Percentiles rank a stretch among this genome's conserved stretches.
Conservation (phyloP, 148 eudicot genomes). For the Euryodendron excelsum region DNA sequence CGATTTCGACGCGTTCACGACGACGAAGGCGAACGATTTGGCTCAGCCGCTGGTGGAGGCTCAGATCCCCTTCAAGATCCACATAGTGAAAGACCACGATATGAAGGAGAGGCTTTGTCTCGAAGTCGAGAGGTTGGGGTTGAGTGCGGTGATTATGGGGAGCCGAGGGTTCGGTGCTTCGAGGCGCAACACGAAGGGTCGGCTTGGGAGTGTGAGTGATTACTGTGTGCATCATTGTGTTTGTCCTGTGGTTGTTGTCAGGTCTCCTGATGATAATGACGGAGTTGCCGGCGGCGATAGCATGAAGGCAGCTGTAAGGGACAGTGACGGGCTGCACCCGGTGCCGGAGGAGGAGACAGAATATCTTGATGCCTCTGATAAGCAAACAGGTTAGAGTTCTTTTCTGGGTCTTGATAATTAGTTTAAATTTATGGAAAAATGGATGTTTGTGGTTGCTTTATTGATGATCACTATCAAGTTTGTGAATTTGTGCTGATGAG, state of each 20-base stretch:
- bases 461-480: neutral
- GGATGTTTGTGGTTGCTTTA: too few species aligned
- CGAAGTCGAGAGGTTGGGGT: slow-evolving; percentile 67
- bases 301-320: neutral
- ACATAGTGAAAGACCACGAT: slow-evolving; percentile 61
- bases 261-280: slow-evolving; percentile 45
- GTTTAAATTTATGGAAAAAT: too few species aligned
- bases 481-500: neutral
- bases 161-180: slow-evolving; percentile 62
- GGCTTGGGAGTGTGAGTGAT: slow-evolving; percentile 68
- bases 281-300: slow-evolving; percentile 7
- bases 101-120: slow-evolving; percentile 69
- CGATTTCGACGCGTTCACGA: slow-evolving; percentile 52
- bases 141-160: slow-evolving; percentile 64
- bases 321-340: slow-evolving; percentile 10
- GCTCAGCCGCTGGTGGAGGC: slow-evolving; percentile 53
- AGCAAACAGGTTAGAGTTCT: slow-evolving; percentile 42
- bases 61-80: slow-evolving; percentile 50
- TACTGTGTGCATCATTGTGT: slow-evolving; percentile 66
- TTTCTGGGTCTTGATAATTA: too few species aligned
- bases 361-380: slow-evolving; percentile 43
- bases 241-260: slow-evolving; percentile 67
- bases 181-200: slow-evolving; percentile 21
- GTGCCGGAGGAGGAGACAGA: slow-evolving; percentile 41
- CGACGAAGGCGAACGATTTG: slow-evolving; percentile 35